Percentiles rank a stretch among this genome's conserved stretches.
phyloP scores from a whole-genome alignment of 140 eudicot species.

The Bidens hawaiensis region DNA sequence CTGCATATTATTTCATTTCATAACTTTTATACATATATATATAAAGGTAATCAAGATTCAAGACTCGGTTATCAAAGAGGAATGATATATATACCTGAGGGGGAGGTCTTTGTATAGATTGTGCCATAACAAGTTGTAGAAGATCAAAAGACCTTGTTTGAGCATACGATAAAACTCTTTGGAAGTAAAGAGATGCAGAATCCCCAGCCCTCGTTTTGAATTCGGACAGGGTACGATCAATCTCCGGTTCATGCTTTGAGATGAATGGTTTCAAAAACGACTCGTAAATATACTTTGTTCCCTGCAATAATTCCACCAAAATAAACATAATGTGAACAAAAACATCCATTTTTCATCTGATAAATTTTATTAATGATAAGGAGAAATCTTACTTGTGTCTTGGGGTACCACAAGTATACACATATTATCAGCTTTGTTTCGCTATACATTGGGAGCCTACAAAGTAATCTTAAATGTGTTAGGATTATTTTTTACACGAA shows the following conservation, averaged over 20 bases:
- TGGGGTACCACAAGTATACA: conserved; percentile 85
- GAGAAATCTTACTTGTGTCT: conserved; percentile 54
- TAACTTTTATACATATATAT: background rate
- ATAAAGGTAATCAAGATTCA: too few species aligned
- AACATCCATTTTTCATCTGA: too few species aligned
- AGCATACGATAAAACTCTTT: conserved; percentile 49
- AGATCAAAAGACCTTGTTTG: conserved; percentile 77
- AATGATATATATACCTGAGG: conserved; percentile 55
- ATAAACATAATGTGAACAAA: background rate
- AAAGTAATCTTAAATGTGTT: too few species aligned
- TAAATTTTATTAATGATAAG: background rate
- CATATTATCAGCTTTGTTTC: conserved; percentile 75
- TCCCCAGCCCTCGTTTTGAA: conserved; percentile 82
- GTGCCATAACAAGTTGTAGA: conserved; percentile 65
- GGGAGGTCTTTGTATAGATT: conserved; percentile 61
- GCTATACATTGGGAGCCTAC: conserved; percentile 88
- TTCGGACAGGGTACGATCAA: conserved; percentile 75
- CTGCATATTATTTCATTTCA: background rate
- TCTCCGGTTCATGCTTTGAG: conserved; percentile 76
- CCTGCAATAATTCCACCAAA: conserved; percentile 37
- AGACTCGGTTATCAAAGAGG: too few species aligned
- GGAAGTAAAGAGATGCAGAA: conserved; percentile 53
- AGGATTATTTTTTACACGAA: background rate
- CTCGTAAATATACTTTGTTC: conserved; percentile 68
- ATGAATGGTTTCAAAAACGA: conserved; percentile 67